phyloP scores from a whole-genome alignment of 83 land plant genomes.

The Picea abies region DNA sequence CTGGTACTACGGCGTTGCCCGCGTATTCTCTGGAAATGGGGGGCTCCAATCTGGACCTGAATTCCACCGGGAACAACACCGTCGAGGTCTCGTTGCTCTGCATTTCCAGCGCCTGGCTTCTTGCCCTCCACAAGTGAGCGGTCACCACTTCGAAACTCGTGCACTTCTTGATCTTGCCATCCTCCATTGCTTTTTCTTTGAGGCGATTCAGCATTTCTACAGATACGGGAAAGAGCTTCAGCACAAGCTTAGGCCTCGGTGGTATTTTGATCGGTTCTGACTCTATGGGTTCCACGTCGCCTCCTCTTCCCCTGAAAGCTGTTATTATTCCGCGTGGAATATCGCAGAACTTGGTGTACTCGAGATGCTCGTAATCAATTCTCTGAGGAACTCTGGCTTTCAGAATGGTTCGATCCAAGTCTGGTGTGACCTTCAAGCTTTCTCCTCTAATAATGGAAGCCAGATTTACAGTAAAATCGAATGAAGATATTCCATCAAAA shows the following conservation, averaged over 20 bases:
- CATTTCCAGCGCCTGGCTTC: no score
- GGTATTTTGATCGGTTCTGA: no score
- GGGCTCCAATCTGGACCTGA: background rate
- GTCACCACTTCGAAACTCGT: no score
- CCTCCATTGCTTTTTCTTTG: no score
- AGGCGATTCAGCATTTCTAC: no score
- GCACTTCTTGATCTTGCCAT: no score
- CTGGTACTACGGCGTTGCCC: slow-evolving; percentile 5
- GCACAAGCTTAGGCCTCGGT: no score
- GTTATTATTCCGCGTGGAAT: background rate
- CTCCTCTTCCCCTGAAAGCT: no score
- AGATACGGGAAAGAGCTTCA: no score
- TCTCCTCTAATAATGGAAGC: slow-evolving; percentile 10
- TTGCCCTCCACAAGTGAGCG: no score
- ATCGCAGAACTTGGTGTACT: background rate
- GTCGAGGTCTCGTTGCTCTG: no score
- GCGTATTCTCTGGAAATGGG: background rate
- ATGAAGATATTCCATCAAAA: slow-evolving; percentile 18
- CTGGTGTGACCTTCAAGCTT: background rate
- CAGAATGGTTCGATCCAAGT: slow-evolving; percentile 4
- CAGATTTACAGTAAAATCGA: slow-evolving; percentile 13
- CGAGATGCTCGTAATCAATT: background rate
- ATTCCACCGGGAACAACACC: slow-evolving; percentile 14
- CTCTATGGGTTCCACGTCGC: no score
- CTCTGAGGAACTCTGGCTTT: slow-evolving; percentile 5